Conservation (phyloP, 176 grass and related monocot species). For the Phoenix roebelenii region DNA sequence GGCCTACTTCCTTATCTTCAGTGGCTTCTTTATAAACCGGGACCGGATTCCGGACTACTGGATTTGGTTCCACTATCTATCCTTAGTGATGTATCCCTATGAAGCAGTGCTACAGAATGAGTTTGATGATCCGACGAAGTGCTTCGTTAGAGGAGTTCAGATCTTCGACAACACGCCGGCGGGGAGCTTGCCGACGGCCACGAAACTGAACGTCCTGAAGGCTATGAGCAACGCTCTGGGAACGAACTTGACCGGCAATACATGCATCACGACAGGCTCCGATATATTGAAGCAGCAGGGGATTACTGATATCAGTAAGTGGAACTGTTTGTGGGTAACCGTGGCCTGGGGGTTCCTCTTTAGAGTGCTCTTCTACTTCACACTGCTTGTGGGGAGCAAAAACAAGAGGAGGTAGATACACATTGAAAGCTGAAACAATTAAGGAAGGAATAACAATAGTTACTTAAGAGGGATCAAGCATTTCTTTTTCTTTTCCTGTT, state of each 20-base stretch:
- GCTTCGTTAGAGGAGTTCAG: slow-evolving; percentile 61
- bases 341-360: slow-evolving; percentile 77
- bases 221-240: slow-evolving; percentile 57
- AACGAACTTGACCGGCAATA: slow-evolving; percentile 25
- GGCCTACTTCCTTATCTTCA: slow-evolving; percentile 90
- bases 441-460: too few relatives aligned
- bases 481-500: too few relatives aligned
- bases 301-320: slow-evolving; percentile 76
- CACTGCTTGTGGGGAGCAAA: slow-evolving; percentile 74
- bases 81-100: slow-evolving; percentile 73
- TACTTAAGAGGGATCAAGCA: too few relatives aligned
- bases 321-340: slow-evolving; percentile 69
- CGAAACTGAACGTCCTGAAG: slow-evolving; percentile 42
- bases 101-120: slow-evolving; percentile 68
- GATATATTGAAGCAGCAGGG: slow-evolving; percentile 41
- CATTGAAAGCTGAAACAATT: too few relatives aligned
- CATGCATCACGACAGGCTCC: slow-evolving; percentile 54
- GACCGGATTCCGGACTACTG: slow-evolving; percentile 78
- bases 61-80: slow-evolving; percentile 98
- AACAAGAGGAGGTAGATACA: slow-evolving; percentile 58
- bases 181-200: slow-evolving; percentile 31
- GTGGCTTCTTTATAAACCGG: slow-evolving; percentile 91
- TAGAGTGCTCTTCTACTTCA: slow-evolving; percentile 77
- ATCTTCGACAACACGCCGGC: slow-evolving; percentile 85
- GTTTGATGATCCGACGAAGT: slow-evolving; percentile 53